A percentile compares a stretch with the other conserved stretches of the same genome.
Conservation (phyloP, 805 yeast genomes). For the Kazachstania kunashirensis region DNA sequence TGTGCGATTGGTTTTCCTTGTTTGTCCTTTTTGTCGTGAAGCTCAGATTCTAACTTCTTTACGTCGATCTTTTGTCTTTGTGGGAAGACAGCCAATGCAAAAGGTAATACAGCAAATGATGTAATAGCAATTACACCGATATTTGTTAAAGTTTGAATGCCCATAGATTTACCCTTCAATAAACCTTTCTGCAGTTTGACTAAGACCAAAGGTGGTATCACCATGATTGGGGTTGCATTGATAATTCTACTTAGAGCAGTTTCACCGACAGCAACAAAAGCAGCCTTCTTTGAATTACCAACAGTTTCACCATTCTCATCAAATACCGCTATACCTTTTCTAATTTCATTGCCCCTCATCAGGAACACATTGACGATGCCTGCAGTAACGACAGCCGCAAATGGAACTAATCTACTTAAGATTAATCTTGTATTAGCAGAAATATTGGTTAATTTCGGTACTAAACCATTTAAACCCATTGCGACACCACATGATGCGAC, state of each 20-base stretch:
- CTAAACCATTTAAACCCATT: constrained; percentile 79
- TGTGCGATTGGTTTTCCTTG: constrained; percentile 47
- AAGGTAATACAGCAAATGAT: constrained; percentile 80
- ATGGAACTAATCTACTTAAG: constrained; percentile 84
- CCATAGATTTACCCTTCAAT: constrained; percentile 56
- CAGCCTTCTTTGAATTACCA: constrained; percentile 78
- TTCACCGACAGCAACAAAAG: constrained; percentile 88
- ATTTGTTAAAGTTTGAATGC: constrained; percentile 61
- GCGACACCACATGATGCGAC: constrained; percentile 94
- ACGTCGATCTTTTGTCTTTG: constrained; percentile 63
- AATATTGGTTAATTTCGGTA: constrained; percentile 72
- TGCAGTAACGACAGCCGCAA: constrained; percentile 97
- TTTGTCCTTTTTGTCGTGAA: constrained; percentile 50
- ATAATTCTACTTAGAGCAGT: constrained; percentile 92
- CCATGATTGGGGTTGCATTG: constrained; percentile 97
- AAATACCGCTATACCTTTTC: constrained; percentile 68
- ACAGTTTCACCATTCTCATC: constrained; percentile 56
- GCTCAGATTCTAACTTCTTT: constrained; percentile 50
- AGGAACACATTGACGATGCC: constrained; percentile 93
- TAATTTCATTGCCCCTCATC: constrained; percentile 92
- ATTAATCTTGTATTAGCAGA: constrained; percentile 60
- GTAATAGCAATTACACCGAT: constrained; percentile 79
- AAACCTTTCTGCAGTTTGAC: constrained; percentile 66
- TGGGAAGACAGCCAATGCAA: constrained; percentile 93
- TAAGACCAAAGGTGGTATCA: constrained; percentile 78